Percentiles rank a stretch among this genome's conserved stretches.
Evolutionary conservation across 805 yeast genomes (phyloP).

Genomic region (Saccharomycopsis javanensis): DNA sequence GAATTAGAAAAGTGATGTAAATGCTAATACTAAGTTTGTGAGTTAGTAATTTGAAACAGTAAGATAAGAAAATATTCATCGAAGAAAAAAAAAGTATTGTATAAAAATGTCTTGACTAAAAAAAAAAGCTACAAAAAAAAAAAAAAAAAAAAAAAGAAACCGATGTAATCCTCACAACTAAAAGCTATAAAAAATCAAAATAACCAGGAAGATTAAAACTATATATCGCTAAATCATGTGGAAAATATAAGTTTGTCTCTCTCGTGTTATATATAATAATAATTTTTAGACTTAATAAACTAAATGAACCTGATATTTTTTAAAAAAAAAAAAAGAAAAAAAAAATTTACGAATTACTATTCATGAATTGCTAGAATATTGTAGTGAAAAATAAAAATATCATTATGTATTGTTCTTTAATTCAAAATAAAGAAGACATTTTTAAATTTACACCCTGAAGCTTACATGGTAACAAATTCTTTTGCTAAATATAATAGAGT

Average conservation of each 20-base stretch:
- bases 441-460: neutral
- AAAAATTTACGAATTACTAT: too few species aligned
- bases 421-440: neutral
- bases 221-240: too few species aligned
- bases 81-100: neutral
- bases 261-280: too few species aligned
- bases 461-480: neutral
- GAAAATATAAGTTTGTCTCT: too few species aligned
- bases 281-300: too few species aligned
- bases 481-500: neutral
- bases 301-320: too few species aligned
- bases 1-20: neutral
- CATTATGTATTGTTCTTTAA: neutral
- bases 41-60: neutral
- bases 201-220: too few species aligned
- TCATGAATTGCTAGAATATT: neutral
- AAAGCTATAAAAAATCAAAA: too few species aligned
- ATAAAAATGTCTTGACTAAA: neutral
- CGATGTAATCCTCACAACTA: neutral
- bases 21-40: neutral
- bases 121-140: neutral
- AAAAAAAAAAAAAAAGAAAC: neutral
- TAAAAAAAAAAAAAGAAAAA: too few species aligned
- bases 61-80: neutral
- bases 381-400: neutral